A percentile compares a stretch with the other conserved stretches of the same genome.
phyloP scores from a whole-genome alignment of 1,284 basidiomycete genomes.

The Papiliotrema fonsecae region DNA sequence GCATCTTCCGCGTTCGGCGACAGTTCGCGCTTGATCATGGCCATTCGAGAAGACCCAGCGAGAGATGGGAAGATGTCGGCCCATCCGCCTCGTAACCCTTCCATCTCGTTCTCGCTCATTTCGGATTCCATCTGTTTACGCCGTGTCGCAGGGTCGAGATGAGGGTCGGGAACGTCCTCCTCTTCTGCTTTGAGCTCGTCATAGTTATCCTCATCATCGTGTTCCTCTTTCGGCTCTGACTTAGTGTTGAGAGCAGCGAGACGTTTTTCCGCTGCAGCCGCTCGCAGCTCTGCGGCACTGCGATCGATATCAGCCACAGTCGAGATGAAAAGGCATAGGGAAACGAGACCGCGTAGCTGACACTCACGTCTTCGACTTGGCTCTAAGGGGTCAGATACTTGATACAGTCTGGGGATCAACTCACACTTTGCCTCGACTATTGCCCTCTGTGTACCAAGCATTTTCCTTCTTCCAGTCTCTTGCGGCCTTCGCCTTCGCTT shows the following conservation, averaged over 20 bases:
- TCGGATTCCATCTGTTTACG: conserved; percentile 36
- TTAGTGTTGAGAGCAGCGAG: conserved; percentile 16
- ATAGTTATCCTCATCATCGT: conserved; percentile 8
- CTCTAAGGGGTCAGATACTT: conserved; percentile 12
- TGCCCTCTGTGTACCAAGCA: conserved; percentile 42
- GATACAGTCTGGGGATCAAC: conserved; percentile 1
- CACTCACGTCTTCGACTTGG: conserved; percentile 35
- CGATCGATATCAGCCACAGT: conserved; percentile 1
- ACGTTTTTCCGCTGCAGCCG: conserved; percentile 36
- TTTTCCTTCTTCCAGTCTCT: conserved; percentile 31
- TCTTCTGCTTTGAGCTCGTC: conserved; percentile 6
- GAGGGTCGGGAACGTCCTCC: conserved; percentile 29
- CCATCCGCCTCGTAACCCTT: conserved; percentile 32
- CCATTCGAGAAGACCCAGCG: neutral
- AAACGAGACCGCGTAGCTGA: neutral
- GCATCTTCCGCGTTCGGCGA: neutral
- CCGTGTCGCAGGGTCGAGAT: conserved; percentile 21
- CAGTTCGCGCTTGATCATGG: neutral
- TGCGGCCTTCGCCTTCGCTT: conserved; percentile 26
- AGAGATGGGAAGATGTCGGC: conserved; percentile 20
- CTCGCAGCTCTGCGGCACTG: conserved; percentile 38
- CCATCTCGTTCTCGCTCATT: conserved; percentile 34
- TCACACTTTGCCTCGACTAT: conserved; percentile 37
- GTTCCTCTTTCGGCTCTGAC: conserved; percentile 4
- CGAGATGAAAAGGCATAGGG: neutral